phyloP scores from a whole-genome alignment of 768 basidiomycete species.

The Lactarius hengduanensis region DNA sequence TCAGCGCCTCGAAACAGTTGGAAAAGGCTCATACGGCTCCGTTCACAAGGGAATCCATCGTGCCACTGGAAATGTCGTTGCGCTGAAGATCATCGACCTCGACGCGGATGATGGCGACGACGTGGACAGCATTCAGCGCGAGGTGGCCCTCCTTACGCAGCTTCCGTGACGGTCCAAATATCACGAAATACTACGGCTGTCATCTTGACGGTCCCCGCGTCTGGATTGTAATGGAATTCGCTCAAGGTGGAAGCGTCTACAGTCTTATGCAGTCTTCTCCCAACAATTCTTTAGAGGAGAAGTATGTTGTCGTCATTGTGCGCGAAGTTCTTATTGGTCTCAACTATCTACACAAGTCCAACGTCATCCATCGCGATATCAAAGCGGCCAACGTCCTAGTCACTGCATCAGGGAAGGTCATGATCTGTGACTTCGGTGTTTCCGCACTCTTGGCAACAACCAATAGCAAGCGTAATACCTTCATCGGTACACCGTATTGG shows the following conservation, averaged over 20 bases:
- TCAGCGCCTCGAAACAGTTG: conserved; percentile 85
- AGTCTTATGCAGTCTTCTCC: conserved; percentile 88
- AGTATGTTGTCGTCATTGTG: conserved; percentile 81
- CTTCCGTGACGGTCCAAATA: conserved; percentile 85
- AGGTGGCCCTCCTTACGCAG: conserved; percentile 89
- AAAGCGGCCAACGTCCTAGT: conserved; percentile 97
- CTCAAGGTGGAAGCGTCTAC: conserved; percentile 90
- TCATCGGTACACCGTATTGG: conserved; percentile 98
- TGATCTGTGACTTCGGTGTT: conserved; percentile 98
- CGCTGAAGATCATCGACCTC: conserved; percentile 98
- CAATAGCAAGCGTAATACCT: conserved; percentile 90
- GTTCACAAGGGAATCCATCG: conserved; percentile 90
- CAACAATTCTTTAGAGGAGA: conserved; percentile 79
- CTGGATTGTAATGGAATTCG: conserved; percentile 99
- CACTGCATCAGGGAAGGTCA: conserved; percentile 82
- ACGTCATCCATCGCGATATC: conserved; percentile 96
- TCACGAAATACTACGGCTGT: conserved; percentile 96
- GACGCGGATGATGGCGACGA: conserved; percentile 92
- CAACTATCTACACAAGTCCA: conserved; percentile 87
- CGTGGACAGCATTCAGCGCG: conserved; percentile 93
- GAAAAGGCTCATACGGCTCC: conserved; percentile 94
- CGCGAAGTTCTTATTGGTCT: conserved; percentile 88
- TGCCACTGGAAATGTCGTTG: conserved; percentile 83
- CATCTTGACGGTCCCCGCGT: conserved; percentile 92
- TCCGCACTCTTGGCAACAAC: conserved; percentile 85